phyloP scores from a whole-genome alignment of 352 stramenopile species.

The Globisporangium lucens region DNA sequence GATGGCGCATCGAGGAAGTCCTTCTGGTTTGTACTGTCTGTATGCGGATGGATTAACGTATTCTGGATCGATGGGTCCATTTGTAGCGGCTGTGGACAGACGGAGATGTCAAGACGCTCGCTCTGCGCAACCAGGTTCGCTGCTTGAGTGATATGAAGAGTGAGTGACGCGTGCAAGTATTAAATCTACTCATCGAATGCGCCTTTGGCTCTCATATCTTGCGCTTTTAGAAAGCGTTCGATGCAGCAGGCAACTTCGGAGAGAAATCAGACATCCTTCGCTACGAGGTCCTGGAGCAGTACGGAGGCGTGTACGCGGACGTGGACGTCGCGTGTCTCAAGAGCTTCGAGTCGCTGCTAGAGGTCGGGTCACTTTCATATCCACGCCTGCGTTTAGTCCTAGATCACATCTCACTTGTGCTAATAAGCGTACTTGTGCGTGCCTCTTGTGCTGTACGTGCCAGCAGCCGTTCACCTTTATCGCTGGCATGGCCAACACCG shows the following conservation, averaged over 20 bases:
- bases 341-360: constrained; percentile 36
- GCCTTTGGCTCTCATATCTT: constrained; percentile 1
- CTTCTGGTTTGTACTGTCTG: background rate
- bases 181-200: background rate
- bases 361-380: constrained; percentile 16
- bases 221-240: constrained; percentile 30
- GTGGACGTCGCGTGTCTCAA: constrained; percentile 64
- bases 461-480: constrained; percentile 41
- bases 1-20: background rate
- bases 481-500: constrained; percentile 62
- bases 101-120: constrained; percentile 25
- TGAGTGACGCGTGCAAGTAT: background rate
- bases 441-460: background rate
- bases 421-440: constrained; percentile 1
- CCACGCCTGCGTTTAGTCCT: background rate
- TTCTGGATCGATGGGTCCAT: background rate
- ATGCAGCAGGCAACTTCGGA: constrained; percentile 51
- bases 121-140: constrained; percentile 33
- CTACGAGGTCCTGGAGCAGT: constrained; percentile 60
- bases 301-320: constrained; percentile 68
- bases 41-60: background rate
- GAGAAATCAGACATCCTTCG: constrained; percentile 74
- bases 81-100: constrained; percentile 52
- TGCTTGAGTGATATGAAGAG: background rate
- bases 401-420: background rate